Evolutionary conservation across 768 basidiomycete genomes (phyloP).

Genomic region (Filobasidium floriforme): DNA sequence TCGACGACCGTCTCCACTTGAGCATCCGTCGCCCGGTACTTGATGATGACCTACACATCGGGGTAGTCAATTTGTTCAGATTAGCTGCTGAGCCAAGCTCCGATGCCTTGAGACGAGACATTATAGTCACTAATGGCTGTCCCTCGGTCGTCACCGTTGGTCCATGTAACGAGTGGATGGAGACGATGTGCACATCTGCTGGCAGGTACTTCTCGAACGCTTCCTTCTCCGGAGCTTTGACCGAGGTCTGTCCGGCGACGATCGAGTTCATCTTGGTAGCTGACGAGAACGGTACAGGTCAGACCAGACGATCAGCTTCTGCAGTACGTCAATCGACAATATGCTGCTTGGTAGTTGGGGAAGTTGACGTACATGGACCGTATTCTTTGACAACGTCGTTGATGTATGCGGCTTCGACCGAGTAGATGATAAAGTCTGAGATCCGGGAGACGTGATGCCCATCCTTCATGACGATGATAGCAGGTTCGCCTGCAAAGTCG

Average conservation of each 20-base stretch:
- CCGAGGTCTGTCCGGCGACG: conserved; percentile 91
- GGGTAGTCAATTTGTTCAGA: not conserved
- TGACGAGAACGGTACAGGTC: conserved; percentile 35
- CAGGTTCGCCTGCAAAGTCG: conserved; percentile 50
- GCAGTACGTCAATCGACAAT: conserved; percentile 7
- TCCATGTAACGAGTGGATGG: conserved; percentile 89
- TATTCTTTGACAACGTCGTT: conserved; percentile 73
- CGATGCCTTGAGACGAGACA: not conserved
- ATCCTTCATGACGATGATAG: conserved; percentile 61
- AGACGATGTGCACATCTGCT: conserved; percentile 75
- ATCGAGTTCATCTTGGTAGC: conserved; percentile 88
- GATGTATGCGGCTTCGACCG: conserved; percentile 86
- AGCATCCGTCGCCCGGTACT: conserved; percentile 70
- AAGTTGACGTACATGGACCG: conserved; percentile 70
- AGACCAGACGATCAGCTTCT: not conserved
- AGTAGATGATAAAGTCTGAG: conserved; percentile 89
- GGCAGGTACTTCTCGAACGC: conserved; percentile 89
- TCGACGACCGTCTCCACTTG: conserved; percentile 69
- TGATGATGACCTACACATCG: conserved; percentile 66
- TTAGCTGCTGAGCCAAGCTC: not conserved
- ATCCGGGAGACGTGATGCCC: conserved; percentile 82
- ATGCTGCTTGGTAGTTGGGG: not conserved
- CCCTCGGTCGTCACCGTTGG: conserved; percentile 78
- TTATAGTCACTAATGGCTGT: conserved; percentile 69
- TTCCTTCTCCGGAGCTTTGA: conserved; percentile 83